Percentiles rank a stretch among this genome's conserved stretches.
phyloP scores from a whole-genome alignment of 257 asterid species.

The Jasminum sambac region DNA sequence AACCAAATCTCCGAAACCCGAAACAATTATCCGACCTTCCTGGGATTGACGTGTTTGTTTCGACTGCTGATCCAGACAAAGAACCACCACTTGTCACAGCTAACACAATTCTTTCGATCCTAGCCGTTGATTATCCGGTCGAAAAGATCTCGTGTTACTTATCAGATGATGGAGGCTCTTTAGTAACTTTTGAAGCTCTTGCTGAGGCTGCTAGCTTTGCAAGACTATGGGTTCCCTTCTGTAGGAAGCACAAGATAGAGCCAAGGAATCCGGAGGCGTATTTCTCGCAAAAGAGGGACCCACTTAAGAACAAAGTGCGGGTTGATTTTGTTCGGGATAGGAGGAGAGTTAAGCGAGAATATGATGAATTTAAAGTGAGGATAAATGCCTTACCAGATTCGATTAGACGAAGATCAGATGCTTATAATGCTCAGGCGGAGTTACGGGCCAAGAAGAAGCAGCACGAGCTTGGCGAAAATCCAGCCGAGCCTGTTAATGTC shows the following conservation, averaged over 20 bases:
- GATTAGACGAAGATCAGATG: constrained; percentile 83
- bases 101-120: constrained; percentile 81
- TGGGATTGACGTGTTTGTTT: constrained; percentile 79
- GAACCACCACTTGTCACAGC: constrained; percentile 94
- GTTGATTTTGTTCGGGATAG: constrained; percentile 78
- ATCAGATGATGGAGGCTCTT: constrained; percentile 90
- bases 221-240: constrained; percentile 81
- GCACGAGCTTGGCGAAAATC: constrained; percentile 55
- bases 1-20: constrained; percentile 73
- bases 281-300: constrained; percentile 72
- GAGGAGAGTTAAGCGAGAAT: constrained; percentile 82
- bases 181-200: constrained; percentile 83
- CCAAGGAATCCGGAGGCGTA: constrained; percentile 91
- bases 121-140: constrained; percentile 83
- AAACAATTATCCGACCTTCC: constrained; percentile 84
- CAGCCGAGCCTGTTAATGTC: constrained; percentile 50
- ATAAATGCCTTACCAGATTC: constrained; percentile 81
- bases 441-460: constrained; percentile 67
- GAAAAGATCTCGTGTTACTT: constrained; percentile 81
- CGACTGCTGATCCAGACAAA: constrained; percentile 84
- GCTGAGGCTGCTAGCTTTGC: constrained; percentile 96
- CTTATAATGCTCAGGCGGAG: constrained; percentile 81
- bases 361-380: constrained; percentile 85
- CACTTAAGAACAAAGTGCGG: constrained; percentile 69
- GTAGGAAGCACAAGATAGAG: constrained; percentile 73